A percentile compares a stretch with the other conserved stretches of the same genome.
These are phyloP conservation scores for Galerina sulciceps DNA, from an alignment of 768 basidiomycete species.

Conservation along the genomic window DNA sequence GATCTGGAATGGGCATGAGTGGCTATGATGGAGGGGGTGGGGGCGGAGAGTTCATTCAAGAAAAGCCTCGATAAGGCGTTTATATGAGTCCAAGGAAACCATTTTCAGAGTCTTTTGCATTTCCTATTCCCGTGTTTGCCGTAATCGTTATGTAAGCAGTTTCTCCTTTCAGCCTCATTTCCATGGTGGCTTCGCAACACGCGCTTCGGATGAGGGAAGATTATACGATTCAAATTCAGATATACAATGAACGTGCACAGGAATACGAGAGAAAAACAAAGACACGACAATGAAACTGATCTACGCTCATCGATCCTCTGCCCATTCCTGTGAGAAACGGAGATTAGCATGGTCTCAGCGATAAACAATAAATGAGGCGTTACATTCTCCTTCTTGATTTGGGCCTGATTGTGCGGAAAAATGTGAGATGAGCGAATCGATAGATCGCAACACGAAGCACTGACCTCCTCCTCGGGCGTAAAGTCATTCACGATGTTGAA, in stretches of 20 bases:
- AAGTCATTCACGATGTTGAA: conserved; percentile 99
- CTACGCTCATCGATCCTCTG: conserved; percentile 77
- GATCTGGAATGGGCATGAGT: conserved; percentile 68
- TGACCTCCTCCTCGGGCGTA: conserved; percentile 97
- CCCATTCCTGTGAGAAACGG: conserved; percentile 73
- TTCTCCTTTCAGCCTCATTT: background rate
- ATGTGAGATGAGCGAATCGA: conserved; percentile 11
- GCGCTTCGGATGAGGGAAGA: conserved; percentile 1
- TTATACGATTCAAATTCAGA: conserved; percentile 4
- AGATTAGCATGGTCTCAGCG: background rate
- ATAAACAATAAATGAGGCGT: conserved; percentile 33
- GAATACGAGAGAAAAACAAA: conserved; percentile 22
- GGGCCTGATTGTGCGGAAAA: conserved; percentile 57
- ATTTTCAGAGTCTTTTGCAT: background rate
- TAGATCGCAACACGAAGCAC: conserved; percentile 19
- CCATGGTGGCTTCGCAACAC: background rate
- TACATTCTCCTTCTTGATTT: conserved; percentile 99
- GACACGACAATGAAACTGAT: conserved; percentile 14
- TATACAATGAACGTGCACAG: conserved; percentile 15
- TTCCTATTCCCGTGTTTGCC: conserved; percentile 11
- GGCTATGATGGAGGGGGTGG: conserved; percentile 2
- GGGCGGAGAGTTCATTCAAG: conserved; percentile 20
- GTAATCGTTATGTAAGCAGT: conserved; percentile 20
- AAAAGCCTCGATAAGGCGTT: conserved; percentile 16
- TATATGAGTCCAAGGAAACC: conserved; percentile 7